These are phyloP conservation scores for Buxus sempervirens DNA, from an alignment of 164 flowering plant species.

Conservation along the genomic window DNA sequence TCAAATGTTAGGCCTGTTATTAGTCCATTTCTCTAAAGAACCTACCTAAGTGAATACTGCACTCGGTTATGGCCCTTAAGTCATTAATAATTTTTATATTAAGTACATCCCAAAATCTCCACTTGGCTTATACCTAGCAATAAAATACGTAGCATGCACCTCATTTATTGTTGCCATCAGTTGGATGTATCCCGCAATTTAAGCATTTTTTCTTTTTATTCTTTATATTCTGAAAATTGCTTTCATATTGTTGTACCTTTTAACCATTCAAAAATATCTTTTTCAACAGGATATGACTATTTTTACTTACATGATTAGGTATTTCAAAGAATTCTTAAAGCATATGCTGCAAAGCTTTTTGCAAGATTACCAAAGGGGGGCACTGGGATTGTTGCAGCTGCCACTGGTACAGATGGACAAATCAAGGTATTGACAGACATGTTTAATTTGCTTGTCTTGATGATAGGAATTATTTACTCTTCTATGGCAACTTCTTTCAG, in stretches of 20 bases:
- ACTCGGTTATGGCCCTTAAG: no score
- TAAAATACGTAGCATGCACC: no score
- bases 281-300: neutral
- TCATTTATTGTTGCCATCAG: no score
- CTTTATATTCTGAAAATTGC: neutral
- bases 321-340: slow-evolving; percentile 83
- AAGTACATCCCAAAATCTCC: no score
- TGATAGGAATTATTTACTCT: slow-evolving; percentile 1
- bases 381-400: slow-evolving; percentile 92
- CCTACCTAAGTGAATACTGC: no score
- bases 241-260: neutral
- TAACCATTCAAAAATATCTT: neutral
- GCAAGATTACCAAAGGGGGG: slow-evolving; percentile 92
- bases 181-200: no score
- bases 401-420: slow-evolving; percentile 97
- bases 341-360: slow-evolving; percentile 86
- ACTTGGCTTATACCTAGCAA: no score
- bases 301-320: slow-evolving; percentile 38
- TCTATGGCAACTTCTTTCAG: slow-evolving; percentile 3
- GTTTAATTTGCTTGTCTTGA: slow-evolving; percentile 3
- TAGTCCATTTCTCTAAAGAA: no score
- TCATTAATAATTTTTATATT: no score
- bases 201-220: neutral
- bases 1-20: no score
- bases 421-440: slow-evolving; percentile 59